These are phyloP conservation scores for Talaromyces albobiverticillius DNA, from an alignment of 2,329 filamentous ascomycete species.

Conservation along the genomic window DNA sequence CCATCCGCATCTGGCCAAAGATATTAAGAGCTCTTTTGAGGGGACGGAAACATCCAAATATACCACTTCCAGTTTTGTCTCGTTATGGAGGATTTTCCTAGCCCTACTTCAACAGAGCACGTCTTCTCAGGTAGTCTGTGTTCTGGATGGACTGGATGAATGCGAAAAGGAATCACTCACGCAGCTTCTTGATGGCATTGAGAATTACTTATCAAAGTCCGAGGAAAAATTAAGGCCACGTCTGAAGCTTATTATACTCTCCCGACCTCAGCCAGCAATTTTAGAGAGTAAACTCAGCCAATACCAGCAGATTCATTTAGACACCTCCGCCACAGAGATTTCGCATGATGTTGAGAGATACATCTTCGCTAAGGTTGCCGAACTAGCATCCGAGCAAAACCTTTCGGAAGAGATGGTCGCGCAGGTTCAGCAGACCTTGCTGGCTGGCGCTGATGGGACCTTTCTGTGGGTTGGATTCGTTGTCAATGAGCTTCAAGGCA, in stretches of 20 bases:
- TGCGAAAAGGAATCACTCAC: slow-evolving; percentile 25
- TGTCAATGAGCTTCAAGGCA: slow-evolving; percentile 16
- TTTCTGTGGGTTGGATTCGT: slow-evolving; percentile 41
- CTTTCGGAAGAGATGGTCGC: slow-evolving; percentile 4
- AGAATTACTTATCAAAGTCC: slow-evolving; percentile 10
- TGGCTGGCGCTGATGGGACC: slow-evolving; percentile 26
- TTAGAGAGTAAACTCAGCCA: slow-evolving; percentile 5
- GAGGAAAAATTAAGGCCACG: neutral
- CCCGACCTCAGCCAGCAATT: slow-evolving; percentile 29
- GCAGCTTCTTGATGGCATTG: slow-evolving; percentile 17
- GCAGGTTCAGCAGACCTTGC: slow-evolving; percentile 14
- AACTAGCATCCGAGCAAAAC: slow-evolving; percentile 18
- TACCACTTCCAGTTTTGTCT: slow-evolving; percentile 20
- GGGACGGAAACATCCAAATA: slow-evolving; percentile 23
- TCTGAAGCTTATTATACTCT: slow-evolving; percentile 36
- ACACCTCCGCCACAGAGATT: slow-evolving; percentile 34
- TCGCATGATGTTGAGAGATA: slow-evolving; percentile 35
- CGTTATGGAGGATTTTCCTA: slow-evolving; percentile 35
- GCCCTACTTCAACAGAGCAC: slow-evolving; percentile 22
- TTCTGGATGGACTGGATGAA: slow-evolving; percentile 44
- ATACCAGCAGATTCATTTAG: slow-evolving; percentile 32
- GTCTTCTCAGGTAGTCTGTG: slow-evolving; percentile 29
- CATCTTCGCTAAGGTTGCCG: slow-evolving; percentile 26
- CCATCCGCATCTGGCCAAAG: slow-evolving; percentile 27
- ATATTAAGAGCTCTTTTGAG: slow-evolving; percentile 27